Base-by-base conservation (phyloP, 257 asterid genomes). In the Lycium barbarum region DNA sequence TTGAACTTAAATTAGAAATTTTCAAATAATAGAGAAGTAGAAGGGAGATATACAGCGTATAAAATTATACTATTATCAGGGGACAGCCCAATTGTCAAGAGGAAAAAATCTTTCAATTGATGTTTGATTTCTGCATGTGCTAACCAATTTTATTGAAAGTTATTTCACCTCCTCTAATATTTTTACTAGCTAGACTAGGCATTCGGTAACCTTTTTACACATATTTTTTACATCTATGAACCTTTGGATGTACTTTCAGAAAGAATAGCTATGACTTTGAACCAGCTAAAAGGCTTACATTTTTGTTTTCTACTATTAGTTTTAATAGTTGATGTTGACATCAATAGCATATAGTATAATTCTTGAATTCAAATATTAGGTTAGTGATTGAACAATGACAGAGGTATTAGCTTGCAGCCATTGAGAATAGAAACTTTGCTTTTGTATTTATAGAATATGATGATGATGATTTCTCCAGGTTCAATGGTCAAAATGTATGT, bases 341-440 rank as follows among this genome's bases (percentile, higher is more conserved):
- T 49, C 43, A 49, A 74, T 20, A 72, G 17, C 10, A 6, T 49
- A 74, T 0, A 3, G 6, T 49, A 20, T 49, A 74, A 22, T 49
- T 22, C 43, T 74, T 74, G 45, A 74, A 22, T 74, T 49, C 43
- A 20, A 12, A 74, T 74, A 49, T 45, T 74, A 49, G 45, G 45
- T 49, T 74, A 74, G 20, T 49, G 62, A 49, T 74, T 74, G 81
- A 49, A 49, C 45, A 74, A 74, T 12, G 43, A 74, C 20, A 12
- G 20, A 20, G 40, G n/a, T 47, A 73, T 20, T 73, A 73, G 81
- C 47, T 49, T 73, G 40, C 26, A 73, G 81, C 81, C 53, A 40
- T 49, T 49, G 8, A 70, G 79, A 38, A 70, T 70, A 70, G 3
- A n/a, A 17, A 3, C 15, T 68, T 38, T 38, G 17, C 1, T 40